Evolutionary conservation across 148 eudicot species (phyloP).

Genomic region (Chenopodium suecicum): DNA sequence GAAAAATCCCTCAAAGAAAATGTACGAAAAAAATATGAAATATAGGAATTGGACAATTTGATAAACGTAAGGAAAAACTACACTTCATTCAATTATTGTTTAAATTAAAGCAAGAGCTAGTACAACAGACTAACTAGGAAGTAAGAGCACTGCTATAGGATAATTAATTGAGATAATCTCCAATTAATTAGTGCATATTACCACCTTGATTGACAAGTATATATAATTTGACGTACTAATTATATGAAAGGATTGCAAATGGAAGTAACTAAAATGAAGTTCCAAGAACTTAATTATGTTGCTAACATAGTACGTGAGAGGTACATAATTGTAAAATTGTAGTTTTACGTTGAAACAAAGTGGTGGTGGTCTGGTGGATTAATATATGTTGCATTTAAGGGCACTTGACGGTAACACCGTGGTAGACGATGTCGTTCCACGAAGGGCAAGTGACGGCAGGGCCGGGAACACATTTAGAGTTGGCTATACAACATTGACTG

Average conservation of each 20-base stretch:
- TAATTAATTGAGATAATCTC: background rate
- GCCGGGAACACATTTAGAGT: conserved; percentile 23
- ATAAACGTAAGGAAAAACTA: too few species aligned
- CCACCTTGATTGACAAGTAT: background rate
- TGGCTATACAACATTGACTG: conserved; percentile 24
- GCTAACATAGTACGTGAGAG: background rate
- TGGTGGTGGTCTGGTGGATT: background rate
- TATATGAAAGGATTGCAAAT: background rate
- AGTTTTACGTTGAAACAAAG: background rate
- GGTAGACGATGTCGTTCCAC: conserved; percentile 23
- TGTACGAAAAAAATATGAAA: too few species aligned
- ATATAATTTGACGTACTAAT: background rate
- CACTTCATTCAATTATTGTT: background rate
- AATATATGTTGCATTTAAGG: conserved; percentile 10
- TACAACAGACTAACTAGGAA: background rate
- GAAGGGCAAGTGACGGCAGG: conserved; percentile 12
- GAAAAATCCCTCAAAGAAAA: too few species aligned
- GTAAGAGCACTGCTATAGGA: background rate
- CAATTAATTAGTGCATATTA: too few species aligned
- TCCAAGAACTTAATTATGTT: too few species aligned
- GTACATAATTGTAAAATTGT: background rate
- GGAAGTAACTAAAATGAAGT: background rate
- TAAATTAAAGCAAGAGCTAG: background rate
- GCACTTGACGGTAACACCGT: conserved; percentile 11
- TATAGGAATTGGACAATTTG: too few species aligned